Base-by-base conservation (phyloP, 768 basidiomycete genomes). In the Lyophyllum decastes region DNA sequence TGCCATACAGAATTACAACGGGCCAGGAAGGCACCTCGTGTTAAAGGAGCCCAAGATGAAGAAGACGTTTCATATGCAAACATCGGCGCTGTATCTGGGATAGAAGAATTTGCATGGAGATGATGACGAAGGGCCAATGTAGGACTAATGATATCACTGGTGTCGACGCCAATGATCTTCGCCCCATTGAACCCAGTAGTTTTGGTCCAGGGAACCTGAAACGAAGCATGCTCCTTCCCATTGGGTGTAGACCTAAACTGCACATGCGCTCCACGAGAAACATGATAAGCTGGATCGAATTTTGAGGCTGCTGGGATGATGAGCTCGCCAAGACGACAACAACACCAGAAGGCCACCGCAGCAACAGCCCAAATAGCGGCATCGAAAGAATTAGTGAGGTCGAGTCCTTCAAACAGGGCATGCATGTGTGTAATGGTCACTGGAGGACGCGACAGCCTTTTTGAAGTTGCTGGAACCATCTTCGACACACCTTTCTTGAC, bases 171-270 rank as follows among this genome's bases (percentile, higher is more conserved):
- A 1, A 66, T 56, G 17, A 73, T 62, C 17, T 67, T 58, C 0
- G 70, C 70, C 1, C 77, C 68, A 0, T 25, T 26, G 4, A 61
- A 34, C 0, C 51, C 30, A 0, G 70, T 73, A 0, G 72, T 71
- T 52, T 78, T 76, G 0, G 73, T 70, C 68, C 72, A 74, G 0
- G 76, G 75, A 9, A 78, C 70, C 33, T 68, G 69, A 24, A 66
- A 65, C 9, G 60, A 56, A 11, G 63, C 57, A 30, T 52, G 64
- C 9, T 46, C 11, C 2, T 55, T 25, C 21, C 24, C 53, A 30
- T 46, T 25, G 4, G 16, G 14, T 4, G 33, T 4, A 12, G 11
- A 38, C 17, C 14, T 6, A n/a, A 41, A 26, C 7, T 8, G 14
- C 24, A 41, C 21, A 1, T 21, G 3, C 5, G 50, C 16, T 4